Percentiles rank a stretch among this genome's conserved stretches.
Conservation (phyloP, 352 stramenopile genomes). For the Stephanocyclus meneghinianus region DNA sequence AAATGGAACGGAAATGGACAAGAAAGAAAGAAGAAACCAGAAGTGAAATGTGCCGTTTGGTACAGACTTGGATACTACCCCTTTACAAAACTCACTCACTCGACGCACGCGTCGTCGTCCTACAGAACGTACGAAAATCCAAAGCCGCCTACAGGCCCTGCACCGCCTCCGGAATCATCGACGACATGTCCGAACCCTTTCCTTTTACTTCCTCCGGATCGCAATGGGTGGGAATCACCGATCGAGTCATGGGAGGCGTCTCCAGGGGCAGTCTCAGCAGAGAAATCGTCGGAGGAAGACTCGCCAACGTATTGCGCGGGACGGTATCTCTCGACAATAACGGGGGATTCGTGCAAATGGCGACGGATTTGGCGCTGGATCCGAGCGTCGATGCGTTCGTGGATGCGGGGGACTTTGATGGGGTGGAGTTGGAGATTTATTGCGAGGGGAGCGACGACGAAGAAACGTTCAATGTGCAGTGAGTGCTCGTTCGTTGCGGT, state of each 20-base stretch:
- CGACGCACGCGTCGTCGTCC: background rate
- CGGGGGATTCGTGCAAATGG: slow-evolving; percentile 79
- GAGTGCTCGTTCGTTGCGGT: slow-evolving; percentile 24
- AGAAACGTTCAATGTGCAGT: slow-evolving; percentile 74
- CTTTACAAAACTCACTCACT: too few species aligned
- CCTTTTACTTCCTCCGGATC: slow-evolving; percentile 71
- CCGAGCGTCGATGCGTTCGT: slow-evolving; percentile 47
- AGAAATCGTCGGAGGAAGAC: slow-evolving; percentile 52
- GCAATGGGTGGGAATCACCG: slow-evolving; percentile 67
- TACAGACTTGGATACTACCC: too few species aligned
- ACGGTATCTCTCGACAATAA: slow-evolving; percentile 63
- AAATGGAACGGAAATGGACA: too few species aligned
- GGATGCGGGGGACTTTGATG: slow-evolving; percentile 62
- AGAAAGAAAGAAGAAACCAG: slow-evolving; percentile 1
- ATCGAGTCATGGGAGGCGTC: slow-evolving; percentile 67
- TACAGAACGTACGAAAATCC: slow-evolving; percentile 51
- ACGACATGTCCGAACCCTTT: slow-evolving; percentile 73
- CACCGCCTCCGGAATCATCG: slow-evolving; percentile 61
- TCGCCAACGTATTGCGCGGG: slow-evolving; percentile 63
- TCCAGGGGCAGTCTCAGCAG: slow-evolving; percentile 52
- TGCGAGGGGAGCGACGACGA: slow-evolving; percentile 42
- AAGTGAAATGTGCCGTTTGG: too few species aligned
- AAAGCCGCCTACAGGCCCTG: slow-evolving; percentile 55
- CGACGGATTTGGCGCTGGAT: slow-evolving; percentile 65
- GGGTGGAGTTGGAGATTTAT: slow-evolving; percentile 72